phyloP scores from a whole-genome alignment of 805 yeast species.

The Saccharomyces eubayanus region DNA sequence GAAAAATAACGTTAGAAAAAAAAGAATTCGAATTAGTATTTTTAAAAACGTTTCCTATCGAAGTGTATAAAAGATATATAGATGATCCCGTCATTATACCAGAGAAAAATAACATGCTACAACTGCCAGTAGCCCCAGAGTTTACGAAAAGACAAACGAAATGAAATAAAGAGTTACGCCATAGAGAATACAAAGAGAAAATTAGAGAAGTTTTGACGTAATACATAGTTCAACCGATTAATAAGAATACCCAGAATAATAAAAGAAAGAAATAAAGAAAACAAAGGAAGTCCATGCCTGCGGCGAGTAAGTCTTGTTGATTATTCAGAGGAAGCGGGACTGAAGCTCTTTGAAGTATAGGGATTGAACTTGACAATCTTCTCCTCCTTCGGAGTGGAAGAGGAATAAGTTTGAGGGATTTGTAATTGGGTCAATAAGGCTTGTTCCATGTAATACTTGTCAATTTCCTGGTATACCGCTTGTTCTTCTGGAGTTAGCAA shows the following conservation, averaged over 20 bases:
- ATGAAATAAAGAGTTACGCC: background rate
- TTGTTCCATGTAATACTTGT: slow-evolving; percentile 17
- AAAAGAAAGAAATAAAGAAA: background rate
- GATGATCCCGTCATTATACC: background rate
- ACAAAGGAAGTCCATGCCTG: background rate
- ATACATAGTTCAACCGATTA: background rate
- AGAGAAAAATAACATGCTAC: background rate
- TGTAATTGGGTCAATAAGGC: slow-evolving; percentile 1
- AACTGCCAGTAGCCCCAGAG: background rate
- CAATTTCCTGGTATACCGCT: slow-evolving; percentile 22
- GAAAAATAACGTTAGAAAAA: background rate
- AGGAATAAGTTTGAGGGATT: slow-evolving; percentile 5
- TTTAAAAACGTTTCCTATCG: background rate
- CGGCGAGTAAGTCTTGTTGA: background rate
- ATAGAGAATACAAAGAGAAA: background rate
- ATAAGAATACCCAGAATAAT: background rate
- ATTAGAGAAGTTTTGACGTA: background rate
- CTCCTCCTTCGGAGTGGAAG: slow-evolving; percentile 5
- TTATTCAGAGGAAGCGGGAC: slow-evolving; percentile 35
- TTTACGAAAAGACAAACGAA: background rate
- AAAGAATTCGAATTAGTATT: background rate
- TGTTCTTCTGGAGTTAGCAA: slow-evolving; percentile 23
- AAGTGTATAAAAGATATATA: background rate
- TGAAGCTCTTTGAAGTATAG: slow-evolving; percentile 54
- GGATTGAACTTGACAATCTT: slow-evolving; percentile 51